A percentile compares a stretch with the other conserved stretches of the same genome.
Conservation (phyloP, 345 rosid genomes). For the Psidium friedrichsthalianum region DNA sequence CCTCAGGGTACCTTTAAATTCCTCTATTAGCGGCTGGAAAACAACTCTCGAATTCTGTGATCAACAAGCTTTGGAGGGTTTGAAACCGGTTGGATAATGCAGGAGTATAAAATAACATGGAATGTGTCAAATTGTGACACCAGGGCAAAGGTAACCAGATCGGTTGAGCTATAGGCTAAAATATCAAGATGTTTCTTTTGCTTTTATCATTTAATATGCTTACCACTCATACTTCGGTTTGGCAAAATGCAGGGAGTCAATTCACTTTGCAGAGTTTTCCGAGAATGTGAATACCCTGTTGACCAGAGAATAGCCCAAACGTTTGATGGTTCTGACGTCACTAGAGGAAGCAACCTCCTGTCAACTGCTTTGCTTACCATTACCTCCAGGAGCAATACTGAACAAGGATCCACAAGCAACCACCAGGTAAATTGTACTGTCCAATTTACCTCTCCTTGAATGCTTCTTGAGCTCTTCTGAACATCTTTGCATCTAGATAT, state of each 20-base stretch:
- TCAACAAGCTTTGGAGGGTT: neutral
- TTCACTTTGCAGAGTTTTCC: constrained; percentile 6
- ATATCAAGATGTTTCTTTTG: neutral
- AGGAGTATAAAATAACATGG: neutral
- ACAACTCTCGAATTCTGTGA: neutral
- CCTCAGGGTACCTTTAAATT: neutral
- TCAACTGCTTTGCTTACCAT: neutral
- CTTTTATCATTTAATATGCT: neutral
- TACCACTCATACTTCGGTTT: neutral
- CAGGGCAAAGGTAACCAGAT: neutral
- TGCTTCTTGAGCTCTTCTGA: neutral
- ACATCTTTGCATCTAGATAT: neutral
- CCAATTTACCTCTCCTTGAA: neutral
- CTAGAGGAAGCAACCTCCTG: neutral
- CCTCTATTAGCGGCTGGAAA: constrained; percentile 2
- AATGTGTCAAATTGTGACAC: neutral
- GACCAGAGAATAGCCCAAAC: neutral
- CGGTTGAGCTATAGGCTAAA: neutral
- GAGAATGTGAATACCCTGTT: neutral
- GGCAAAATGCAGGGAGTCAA: neutral
- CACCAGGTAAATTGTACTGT: constrained; percentile 1
- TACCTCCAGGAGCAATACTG: neutral
- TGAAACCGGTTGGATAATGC: constrained; percentile 1
- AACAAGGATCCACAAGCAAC: constrained; percentile 2
- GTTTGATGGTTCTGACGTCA: neutral